Evolutionary conservation across 495 filamentous ascomycete species (phyloP).

Genomic region (Neurospora sp.): DNA sequence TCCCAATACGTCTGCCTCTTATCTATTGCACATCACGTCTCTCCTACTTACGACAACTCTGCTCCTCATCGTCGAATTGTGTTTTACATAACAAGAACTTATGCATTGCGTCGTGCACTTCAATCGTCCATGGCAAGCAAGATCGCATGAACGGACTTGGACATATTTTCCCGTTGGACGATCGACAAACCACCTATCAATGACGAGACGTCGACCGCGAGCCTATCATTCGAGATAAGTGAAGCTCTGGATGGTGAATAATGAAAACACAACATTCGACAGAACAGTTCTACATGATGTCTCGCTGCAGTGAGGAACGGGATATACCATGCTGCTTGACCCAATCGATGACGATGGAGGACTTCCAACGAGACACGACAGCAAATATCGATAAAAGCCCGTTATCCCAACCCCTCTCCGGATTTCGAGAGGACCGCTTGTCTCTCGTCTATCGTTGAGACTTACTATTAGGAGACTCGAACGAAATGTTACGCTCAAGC

Average conservation of each 20-base stretch:
- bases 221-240: not conserved
- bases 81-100: constrained; percentile 11
- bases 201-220: not conserved
- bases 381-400: not conserved
- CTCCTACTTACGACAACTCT: constrained; percentile 4
- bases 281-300: not conserved
- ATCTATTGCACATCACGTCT: constrained; percentile 3
- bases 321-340: not conserved
- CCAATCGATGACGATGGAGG: not conserved
- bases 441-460: not conserved
- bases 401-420: not conserved
- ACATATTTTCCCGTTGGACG: not conserved
- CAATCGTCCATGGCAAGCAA: not conserved
- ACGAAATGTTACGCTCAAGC: constrained; percentile 14
- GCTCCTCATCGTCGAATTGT: not conserved
- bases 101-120: not conserved
- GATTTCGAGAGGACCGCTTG: not conserved
- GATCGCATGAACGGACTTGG: not conserved
- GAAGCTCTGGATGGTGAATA: not conserved
- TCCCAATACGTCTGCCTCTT: constrained; percentile 8
- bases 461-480: not conserved
- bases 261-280: not conserved
- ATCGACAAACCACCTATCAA: not conserved
- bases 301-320: not conserved
- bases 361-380: not conserved